phyloP scores from a whole-genome alignment of 2,329 filamentous ascomycete species.

The Cordyceps cicadae region DNA sequence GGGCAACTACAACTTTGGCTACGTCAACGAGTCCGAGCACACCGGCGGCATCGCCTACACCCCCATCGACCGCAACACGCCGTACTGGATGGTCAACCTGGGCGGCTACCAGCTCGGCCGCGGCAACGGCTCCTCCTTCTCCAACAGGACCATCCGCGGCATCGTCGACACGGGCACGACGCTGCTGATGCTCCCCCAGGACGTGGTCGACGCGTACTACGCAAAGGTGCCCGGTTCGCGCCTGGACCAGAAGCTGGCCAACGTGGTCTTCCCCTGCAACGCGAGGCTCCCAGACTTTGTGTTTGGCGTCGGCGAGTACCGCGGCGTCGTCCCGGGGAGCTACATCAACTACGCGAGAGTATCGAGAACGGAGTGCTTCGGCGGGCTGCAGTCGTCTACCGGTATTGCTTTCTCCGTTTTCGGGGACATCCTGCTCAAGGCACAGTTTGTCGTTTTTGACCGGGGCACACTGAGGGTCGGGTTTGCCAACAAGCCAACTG shows the following conservation, averaged over 20 bases:
- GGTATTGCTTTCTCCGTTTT: conserved; percentile 31
- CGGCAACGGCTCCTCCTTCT: conserved; percentile 5
- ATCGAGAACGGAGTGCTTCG: conserved; percentile 23
- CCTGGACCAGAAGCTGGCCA: conserved; percentile 37
- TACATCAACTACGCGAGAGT: conserved; percentile 31
- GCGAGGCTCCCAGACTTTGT: conserved; percentile 37
- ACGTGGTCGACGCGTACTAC: conserved; percentile 53
- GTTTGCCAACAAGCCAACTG: conserved; percentile 30
- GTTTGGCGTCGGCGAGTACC: conserved; percentile 27
- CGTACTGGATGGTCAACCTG: conserved; percentile 55
- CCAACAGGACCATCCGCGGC: conserved; percentile 31
- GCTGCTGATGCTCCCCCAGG: conserved; percentile 49
- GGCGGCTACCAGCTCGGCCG: conserved; percentile 46
- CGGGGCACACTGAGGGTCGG: conserved; percentile 24
- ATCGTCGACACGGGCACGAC: conserved; percentile 68
- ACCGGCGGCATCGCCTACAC: conserved; percentile 49
- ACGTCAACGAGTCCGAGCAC: conserved; percentile 49
- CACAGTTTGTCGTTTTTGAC: conserved; percentile 37
- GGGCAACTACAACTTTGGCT: conserved; percentile 34
- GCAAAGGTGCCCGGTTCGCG: conserved; percentile 42
- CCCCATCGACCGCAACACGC: conserved; percentile 39
- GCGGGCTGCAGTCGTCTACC: conserved; percentile 30
- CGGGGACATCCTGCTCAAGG: conserved; percentile 34
- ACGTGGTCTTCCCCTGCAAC: conserved; percentile 51
- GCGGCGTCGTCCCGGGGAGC: conserved; percentile 26